Conservation (phyloP, 768 basidiomycete species). For the Dioszegia hungarica region DNA sequence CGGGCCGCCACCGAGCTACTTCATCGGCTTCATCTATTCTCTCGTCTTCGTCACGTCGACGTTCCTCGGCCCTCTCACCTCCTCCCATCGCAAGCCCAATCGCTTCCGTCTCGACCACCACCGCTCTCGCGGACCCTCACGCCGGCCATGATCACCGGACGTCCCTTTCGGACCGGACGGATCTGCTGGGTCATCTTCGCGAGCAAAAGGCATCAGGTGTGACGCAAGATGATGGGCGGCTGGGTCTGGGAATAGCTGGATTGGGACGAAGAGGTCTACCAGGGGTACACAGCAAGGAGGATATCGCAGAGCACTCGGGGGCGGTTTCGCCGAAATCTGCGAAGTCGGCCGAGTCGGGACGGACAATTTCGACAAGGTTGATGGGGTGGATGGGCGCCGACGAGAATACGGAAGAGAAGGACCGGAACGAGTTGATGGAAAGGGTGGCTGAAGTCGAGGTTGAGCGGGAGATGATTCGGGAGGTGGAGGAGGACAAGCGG, state of each 20-base stretch:
- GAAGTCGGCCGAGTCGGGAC: constrained; percentile 9
- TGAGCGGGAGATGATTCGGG: constrained; percentile 38
- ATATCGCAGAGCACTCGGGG: constrained; percentile 15
- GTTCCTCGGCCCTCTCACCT: constrained; percentile 34
- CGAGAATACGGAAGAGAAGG: constrained; percentile 7
- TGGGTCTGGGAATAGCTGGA: constrained; percentile 28
- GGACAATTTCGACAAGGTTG: constrained; percentile 10
- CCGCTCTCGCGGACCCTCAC: background rate
- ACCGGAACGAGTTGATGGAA: constrained; percentile 18
- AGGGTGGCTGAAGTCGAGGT: constrained; percentile 34
- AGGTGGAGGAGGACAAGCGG: constrained; percentile 23
- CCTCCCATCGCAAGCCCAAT: constrained; percentile 16
- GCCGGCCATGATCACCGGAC: constrained; percentile 6
- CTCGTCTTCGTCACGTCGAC: constrained; percentile 13
- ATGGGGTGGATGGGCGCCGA: constrained; percentile 19
- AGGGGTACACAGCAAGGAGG: constrained; percentile 34
- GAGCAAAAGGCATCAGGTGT: constrained; percentile 17
- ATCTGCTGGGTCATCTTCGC: constrained; percentile 24
- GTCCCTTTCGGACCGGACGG: constrained; percentile 11
- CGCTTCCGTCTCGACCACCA: constrained; percentile 12
- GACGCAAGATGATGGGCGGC: constrained; percentile 10
- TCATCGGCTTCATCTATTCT: constrained; percentile 34
- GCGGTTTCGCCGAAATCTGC: constrained; percentile 21
- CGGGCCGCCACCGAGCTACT: constrained; percentile 18
- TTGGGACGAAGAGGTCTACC: constrained; percentile 24